These are phyloP conservation scores for Diaporthe vaccinii DNA, from an alignment of 2,329 filamentous ascomycete species.

Conservation along the genomic window DNA sequence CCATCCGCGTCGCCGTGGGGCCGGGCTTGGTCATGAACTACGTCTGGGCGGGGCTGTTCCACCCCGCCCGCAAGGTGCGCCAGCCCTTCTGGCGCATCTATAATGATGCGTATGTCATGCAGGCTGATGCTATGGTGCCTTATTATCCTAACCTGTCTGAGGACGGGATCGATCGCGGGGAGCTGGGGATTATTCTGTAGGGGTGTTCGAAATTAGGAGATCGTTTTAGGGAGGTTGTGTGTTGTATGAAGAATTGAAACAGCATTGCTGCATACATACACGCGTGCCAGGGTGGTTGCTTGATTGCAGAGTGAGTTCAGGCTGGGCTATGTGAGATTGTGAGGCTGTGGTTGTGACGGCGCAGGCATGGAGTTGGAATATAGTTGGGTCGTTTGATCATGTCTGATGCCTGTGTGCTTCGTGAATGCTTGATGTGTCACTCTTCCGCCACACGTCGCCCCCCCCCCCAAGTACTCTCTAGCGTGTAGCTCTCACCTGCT, in stretches of 20 bases:
- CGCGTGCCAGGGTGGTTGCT: neutral
- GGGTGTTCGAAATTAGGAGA: neutral
- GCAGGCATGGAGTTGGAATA: neutral
- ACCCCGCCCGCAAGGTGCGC: constrained; percentile 94
- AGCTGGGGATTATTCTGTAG: constrained; percentile 87
- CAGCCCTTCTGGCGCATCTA: constrained; percentile 97
- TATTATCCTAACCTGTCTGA: constrained; percentile 93
- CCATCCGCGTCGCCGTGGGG: constrained; percentile 92
- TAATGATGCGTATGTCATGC: constrained; percentile 96
- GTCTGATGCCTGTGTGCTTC: neutral
- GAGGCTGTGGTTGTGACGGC: neutral
- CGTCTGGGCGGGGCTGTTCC: constrained; percentile 97
- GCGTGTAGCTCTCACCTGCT: no score
- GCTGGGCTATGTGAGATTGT: neutral
- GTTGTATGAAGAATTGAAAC: neutral
- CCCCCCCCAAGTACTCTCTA: no score
- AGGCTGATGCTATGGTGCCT: constrained; percentile 93
- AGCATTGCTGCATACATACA: neutral
- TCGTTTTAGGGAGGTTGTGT: neutral
- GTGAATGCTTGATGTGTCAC: neutral
- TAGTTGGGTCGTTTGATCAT: neutral
- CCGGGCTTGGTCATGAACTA: constrained; percentile 97
- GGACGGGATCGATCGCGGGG: constrained; percentile 81
- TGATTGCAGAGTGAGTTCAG: neutral
- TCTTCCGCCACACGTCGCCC: no score